Evolutionary conservation across 1,284 basidiomycete genomes (phyloP).

Genomic region (Malassezia vespertilionis): DNA sequence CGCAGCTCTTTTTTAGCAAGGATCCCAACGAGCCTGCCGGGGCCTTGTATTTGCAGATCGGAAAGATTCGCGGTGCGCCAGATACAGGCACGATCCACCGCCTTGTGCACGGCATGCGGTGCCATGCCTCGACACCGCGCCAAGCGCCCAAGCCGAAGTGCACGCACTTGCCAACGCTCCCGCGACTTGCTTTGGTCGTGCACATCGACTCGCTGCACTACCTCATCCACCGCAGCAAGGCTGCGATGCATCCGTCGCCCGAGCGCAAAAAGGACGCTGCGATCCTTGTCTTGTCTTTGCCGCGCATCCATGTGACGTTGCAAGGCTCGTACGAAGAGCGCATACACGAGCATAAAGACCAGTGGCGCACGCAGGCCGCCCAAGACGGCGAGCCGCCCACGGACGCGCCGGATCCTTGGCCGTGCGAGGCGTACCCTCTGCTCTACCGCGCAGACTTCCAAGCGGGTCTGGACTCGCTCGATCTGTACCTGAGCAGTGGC

Average conservation of each 20-base stretch:
- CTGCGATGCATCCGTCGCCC: neutral
- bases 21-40: slow-evolving; percentile 40
- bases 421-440: slow-evolving; percentile 1
- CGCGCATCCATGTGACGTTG: neutral
- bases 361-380: neutral
- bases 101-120: slow-evolving; percentile 10
- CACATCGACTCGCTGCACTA: slow-evolving; percentile 13
- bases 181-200: slow-evolving; percentile 13
- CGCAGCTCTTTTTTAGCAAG: slow-evolving; percentile 19
- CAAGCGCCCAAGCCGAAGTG: neutral
- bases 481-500: slow-evolving; percentile 9
- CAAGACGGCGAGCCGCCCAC: neutral
- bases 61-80: slow-evolving; percentile 21
- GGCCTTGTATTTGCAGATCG: slow-evolving; percentile 22
- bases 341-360: neutral
- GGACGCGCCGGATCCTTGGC: neutral
- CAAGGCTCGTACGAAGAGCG: slow-evolving; percentile 12
- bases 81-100: slow-evolving; percentile 17
- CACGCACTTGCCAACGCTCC: slow-evolving; percentile 2
- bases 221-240: neutral
- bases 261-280: neutral
- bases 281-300: slow-evolving; percentile 3
- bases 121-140: slow-evolving; percentile 1
- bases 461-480: slow-evolving; percentile 5
- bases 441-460: slow-evolving; percentile 3